Conservation (phyloP, 2,329 filamentous ascomycete species). For the Alternaria metachromatica region DNA sequence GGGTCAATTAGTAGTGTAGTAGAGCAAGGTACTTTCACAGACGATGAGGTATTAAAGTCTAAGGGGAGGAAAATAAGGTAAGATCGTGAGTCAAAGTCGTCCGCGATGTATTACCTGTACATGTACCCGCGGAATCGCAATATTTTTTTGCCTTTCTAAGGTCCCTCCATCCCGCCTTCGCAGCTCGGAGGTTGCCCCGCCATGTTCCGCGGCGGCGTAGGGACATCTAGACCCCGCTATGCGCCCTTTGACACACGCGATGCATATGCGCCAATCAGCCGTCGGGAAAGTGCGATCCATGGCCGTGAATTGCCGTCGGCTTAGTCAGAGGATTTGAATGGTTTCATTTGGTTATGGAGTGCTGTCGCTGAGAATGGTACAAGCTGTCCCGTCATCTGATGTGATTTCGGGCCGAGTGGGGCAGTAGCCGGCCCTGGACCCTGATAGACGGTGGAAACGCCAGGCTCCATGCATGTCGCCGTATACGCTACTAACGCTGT, state of each 20-base stretch:
- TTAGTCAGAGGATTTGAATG: constrained; percentile 22
- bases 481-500: constrained; percentile 19
- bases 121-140: constrained; percentile 30
- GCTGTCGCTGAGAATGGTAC: constrained; percentile 1
- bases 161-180: constrained; percentile 25
- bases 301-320: constrained; percentile 35
- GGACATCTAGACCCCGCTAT: constrained; percentile 24
- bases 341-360: neutral
- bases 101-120: constrained; percentile 29
- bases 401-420: constrained; percentile 7
- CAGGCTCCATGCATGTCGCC: constrained; percentile 17
- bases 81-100: constrained; percentile 28
- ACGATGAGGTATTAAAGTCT: neutral
- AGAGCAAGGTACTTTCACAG: neutral
- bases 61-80: constrained; percentile 7
- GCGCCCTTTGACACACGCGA: constrained; percentile 33
- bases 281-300: neutral
- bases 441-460: constrained; percentile 17
- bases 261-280: constrained; percentile 23
- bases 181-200: constrained; percentile 21
- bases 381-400: constrained; percentile 7
- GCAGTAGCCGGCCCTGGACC: constrained; percentile 16
- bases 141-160: constrained; percentile 36
- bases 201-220: constrained; percentile 10
- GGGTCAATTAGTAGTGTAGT: constrained; percentile 2